phyloP scores from a whole-genome alignment of 2,329 filamentous ascomycete species.

The Penicillium hesseltinei region DNA sequence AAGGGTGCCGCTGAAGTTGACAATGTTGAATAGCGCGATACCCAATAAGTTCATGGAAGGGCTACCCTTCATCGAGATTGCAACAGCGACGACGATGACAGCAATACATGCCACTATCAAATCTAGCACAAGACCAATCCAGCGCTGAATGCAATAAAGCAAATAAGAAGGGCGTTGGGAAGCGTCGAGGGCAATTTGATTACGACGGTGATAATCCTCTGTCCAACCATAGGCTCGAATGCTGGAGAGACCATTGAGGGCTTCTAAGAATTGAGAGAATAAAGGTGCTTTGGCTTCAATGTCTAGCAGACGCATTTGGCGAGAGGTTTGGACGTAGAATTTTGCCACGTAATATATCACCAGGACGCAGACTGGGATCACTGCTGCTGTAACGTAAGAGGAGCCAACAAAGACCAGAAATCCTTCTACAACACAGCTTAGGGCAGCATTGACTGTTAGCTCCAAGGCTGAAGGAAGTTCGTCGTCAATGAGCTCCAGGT shows the following conservation, averaged over 20 bases:
- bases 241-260: conserved; percentile 48
- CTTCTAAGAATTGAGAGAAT: conserved; percentile 42
- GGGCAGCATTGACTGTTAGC: conserved; percentile 16
- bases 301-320: conserved; percentile 53
- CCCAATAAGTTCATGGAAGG: conserved; percentile 15
- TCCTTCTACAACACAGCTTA: conserved; percentile 31
- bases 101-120: conserved; percentile 26
- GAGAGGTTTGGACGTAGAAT: conserved; percentile 50
- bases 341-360: conserved; percentile 45
- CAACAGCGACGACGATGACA: conserved; percentile 21
- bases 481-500: conserved; percentile 31
- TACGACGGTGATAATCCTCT: conserved; percentile 32
- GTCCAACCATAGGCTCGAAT: conserved; percentile 55
- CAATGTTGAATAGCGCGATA: conserved; percentile 24
- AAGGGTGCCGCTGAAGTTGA: conserved; percentile 22
- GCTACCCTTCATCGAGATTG: conserved; percentile 17
- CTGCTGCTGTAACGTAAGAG: conserved; percentile 36
- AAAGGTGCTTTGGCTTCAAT: conserved; percentile 56
- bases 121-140: conserved; percentile 14
- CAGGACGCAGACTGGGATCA: conserved; percentile 39
- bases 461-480: conserved; percentile 28
- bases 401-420: conserved; percentile 40
- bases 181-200: conserved; percentile 6
- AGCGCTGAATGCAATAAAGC: conserved; percentile 10
- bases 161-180: conserved; percentile 11